Percentiles rank a stretch among this genome's conserved stretches.
These are phyloP conservation scores for Pyricularia sp. DNA, from an alignment of 2,329 filamentous ascomycete species.

Conservation along the genomic window DNA sequence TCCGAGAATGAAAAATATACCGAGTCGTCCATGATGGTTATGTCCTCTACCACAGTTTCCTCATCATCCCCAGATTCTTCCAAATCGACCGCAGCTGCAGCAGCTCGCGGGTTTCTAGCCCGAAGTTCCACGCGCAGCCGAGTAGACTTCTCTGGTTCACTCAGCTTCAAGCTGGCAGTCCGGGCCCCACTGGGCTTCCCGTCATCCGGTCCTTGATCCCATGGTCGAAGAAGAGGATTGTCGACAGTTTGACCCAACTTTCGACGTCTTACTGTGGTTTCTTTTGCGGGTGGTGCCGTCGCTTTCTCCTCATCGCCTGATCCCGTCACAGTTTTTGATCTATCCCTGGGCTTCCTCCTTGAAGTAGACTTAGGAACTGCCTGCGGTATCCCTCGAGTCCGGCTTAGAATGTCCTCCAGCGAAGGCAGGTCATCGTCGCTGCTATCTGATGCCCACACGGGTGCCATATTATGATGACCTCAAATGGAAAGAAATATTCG, in stretches of 20 bases:
- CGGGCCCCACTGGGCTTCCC: constrained; percentile 1
- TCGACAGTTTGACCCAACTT: constrained; percentile 13
- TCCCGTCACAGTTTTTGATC: background rate
- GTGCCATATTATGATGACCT: background rate
- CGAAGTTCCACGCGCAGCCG: constrained; percentile 11
- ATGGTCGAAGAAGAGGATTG: constrained; percentile 14
- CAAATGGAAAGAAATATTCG: background rate
- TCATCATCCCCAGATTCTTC: constrained; percentile 72
- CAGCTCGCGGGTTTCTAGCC: constrained; percentile 9
- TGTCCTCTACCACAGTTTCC: constrained; percentile 32
- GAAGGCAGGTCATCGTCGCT: constrained; percentile 5
- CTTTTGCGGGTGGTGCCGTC: constrained; percentile 4
- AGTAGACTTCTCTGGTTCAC: background rate
- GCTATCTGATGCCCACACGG: background rate
- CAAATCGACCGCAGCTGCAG: constrained; percentile 14
- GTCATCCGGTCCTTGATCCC: constrained; percentile 8
- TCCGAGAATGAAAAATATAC: constrained; percentile 9
- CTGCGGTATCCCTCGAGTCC: background rate
- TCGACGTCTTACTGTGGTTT: constrained; percentile 11
- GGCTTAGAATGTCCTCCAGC: background rate
- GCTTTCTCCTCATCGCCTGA: background rate
- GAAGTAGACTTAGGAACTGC: background rate
- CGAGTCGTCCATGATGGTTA: constrained; percentile 10
- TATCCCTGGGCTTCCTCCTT: background rate
- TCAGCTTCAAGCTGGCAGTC: background rate